These are phyloP conservation scores for Candida anglica DNA, from an alignment of 805 yeast species.

Conservation along the genomic window DNA sequence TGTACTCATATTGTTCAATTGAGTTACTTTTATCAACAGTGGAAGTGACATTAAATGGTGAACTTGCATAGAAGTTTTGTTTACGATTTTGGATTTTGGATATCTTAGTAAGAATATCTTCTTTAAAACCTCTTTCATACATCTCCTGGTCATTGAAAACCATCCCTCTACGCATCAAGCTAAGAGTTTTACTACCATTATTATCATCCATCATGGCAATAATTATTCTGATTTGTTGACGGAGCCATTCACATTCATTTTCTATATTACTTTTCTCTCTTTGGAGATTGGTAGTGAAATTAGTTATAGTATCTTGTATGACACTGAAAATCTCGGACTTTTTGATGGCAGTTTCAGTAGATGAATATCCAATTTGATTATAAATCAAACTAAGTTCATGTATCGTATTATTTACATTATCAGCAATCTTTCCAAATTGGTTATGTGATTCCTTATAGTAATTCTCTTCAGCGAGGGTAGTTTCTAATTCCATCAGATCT, in stretches of 20 bases:
- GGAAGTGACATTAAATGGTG: slow-evolving; percentile 23
- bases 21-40: slow-evolving; percentile 13
- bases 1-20: slow-evolving; percentile 20
- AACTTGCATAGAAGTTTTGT: slow-evolving; percentile 19
- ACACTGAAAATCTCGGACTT: slow-evolving; percentile 47
- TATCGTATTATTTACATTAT: slow-evolving; percentile 33
- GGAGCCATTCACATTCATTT: slow-evolving; percentile 42
- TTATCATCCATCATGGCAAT: slow-evolving; percentile 36
- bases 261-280: slow-evolving; percentile 36
- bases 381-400: slow-evolving; percentile 44
- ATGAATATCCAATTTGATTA: slow-evolving; percentile 52
- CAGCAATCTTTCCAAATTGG: slow-evolving; percentile 27
- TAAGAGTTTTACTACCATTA: slow-evolving; percentile 22
- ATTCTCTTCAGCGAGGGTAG: background rate
- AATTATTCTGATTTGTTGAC: slow-evolving; percentile 38
- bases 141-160: slow-evolving; percentile 22
- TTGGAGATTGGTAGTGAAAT: slow-evolving; percentile 27
- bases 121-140: slow-evolving; percentile 27
- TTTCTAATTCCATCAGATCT: slow-evolving; percentile 7
- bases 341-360: slow-evolving; percentile 44
- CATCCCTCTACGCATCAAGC: slow-evolving; percentile 23
- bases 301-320: slow-evolving; percentile 45
- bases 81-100: slow-evolving; percentile 10
- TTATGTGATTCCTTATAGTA: slow-evolving; percentile 2
- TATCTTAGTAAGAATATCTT: slow-evolving; percentile 17